Base-by-base conservation (phyloP, 306 rosid species). In the Albizia julibrissin region DNA sequence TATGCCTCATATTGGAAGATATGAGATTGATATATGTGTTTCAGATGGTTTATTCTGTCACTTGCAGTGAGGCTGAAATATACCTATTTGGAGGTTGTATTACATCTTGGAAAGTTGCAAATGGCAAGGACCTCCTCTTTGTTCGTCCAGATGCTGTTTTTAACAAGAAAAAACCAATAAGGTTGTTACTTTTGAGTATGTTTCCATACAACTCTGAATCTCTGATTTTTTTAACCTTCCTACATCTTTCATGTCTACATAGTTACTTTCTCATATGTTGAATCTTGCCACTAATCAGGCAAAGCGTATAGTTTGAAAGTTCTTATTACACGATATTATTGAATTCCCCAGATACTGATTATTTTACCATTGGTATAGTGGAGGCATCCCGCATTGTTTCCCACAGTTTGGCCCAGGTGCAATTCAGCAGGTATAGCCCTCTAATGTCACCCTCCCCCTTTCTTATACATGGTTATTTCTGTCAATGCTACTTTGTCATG, bases 361-460 rank as follows among this genome's bases (percentile, higher is more conserved):
- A 5, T 16, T 69, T 81, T 40, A 82, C 77, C 84, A 31, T 88
- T 87, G 65, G 81, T 81, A 59, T 84, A 93, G 98, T 89, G 99
- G 99, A 74, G 99, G 99, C 10, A 21, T 95, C 76, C 99, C 99
- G 27, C 99, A 95, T 88, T 95, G 99, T 85, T 93, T 95, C 86
- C 99, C 98, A 18, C 99, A 95, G 92, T 95, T 95, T 89, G 99
- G 99, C 85, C 98, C 99, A 3, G 99, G 99, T 70, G 77, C 79
- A 13, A 89, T 95, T 26, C 99, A 95, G 88, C 99, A 93, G 96
- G 99, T 93, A 83, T 76, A 24, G 8, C 76, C 59, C 75, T 83
- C 61, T 46, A 47, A 11, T 10, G 43, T 18, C 12, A 2, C 4
- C 34, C 39, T 50, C 10, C 10, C 29, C 52, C 50, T 22, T 34